Percentiles rank a stretch among this genome's conserved stretches.
These are phyloP conservation scores for Macadamia tetraphylla DNA, from an alignment of 164 flowering plant species.

Conservation along the genomic window DNA sequence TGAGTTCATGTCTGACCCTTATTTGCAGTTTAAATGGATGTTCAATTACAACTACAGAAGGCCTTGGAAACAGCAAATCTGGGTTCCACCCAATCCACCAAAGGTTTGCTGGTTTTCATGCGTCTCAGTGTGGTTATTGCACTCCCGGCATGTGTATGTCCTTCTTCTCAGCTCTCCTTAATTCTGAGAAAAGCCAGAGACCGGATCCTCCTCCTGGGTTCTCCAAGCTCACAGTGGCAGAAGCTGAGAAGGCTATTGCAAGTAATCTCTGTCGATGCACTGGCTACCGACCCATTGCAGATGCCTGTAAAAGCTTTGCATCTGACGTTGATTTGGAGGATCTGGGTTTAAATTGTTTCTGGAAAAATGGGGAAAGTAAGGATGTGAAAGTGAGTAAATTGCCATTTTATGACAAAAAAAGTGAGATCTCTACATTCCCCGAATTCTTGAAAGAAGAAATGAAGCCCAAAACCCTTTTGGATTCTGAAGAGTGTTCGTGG, in stretches of 20 bases:
- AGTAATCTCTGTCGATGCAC: constrained; percentile 95
- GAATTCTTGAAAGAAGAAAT: constrained; percentile 54
- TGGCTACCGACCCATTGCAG: constrained; percentile 87
- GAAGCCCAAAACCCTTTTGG: constrained; percentile 20
- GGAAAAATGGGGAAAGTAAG: constrained; percentile 42
- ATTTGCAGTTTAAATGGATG: constrained; percentile 75
- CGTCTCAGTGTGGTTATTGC: constrained; percentile 95
- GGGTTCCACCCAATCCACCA: constrained; percentile 85
- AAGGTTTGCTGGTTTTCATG: constrained; percentile 84
- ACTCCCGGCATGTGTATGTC: constrained; percentile 97
- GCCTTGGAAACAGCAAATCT: constrained; percentile 70
- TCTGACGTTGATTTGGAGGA: constrained; percentile 87
- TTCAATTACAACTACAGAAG: constrained; percentile 83
- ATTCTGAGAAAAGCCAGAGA: constrained; percentile 54
- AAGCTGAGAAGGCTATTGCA: constrained; percentile 67
- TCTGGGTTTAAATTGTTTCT: constrained; percentile 75
- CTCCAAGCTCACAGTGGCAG: constrained; percentile 63
- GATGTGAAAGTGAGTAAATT: constrained; percentile 30
- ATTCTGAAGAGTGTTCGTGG: constrained; percentile 40
- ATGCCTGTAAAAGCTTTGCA: constrained; percentile 91
- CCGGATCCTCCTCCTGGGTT: constrained; percentile 57
- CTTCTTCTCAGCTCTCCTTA: constrained; percentile 63
- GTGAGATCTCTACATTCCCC: constrained; percentile 40
- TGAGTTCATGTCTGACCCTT: constrained; percentile 85
- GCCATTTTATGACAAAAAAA: constrained; percentile 31